These are phyloP conservation scores for Aspergillus avenaceus DNA, from an alignment of 495 filamentous ascomycete genomes.

Conservation along the genomic window DNA sequence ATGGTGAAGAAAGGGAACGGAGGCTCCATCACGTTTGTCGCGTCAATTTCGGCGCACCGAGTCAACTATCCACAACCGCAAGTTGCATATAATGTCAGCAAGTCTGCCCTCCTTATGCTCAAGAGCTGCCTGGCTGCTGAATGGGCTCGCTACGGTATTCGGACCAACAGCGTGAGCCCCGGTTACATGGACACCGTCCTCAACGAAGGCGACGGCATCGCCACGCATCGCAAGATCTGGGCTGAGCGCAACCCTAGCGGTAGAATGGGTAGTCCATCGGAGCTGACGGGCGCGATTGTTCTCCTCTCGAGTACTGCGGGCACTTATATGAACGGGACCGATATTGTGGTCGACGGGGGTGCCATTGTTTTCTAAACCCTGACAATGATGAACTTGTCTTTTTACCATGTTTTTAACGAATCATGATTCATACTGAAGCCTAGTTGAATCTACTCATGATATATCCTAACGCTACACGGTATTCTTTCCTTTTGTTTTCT, in stretches of 20 bases:
- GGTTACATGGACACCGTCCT: constrained; percentile 83
- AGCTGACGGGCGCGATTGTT: constrained; percentile 74
- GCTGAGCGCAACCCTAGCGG: constrained; percentile 66
- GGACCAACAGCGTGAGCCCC: constrained; percentile 66
- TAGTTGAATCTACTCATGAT: no score
- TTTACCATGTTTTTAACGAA: no score
- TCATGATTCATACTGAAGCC: no score
- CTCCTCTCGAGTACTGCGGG: constrained; percentile 72
- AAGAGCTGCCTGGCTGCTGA: constrained; percentile 61
- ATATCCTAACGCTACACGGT: no score
- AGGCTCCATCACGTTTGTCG: constrained; percentile 63
- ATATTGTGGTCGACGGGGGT: constrained; percentile 56
- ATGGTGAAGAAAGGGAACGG: constrained; percentile 48
- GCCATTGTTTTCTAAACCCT: constrained; percentile 17
- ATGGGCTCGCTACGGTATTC: constrained; percentile 60
- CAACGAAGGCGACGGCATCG: constrained; percentile 39
- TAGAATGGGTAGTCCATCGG: constrained; percentile 68
- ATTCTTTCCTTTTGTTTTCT: no score
- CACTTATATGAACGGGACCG: constrained; percentile 73
- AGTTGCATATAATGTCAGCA: constrained; percentile 66
- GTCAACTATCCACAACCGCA: constrained; percentile 70
- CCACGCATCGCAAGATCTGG: constrained; percentile 72
- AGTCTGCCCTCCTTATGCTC: constrained; percentile 58
- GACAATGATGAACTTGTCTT: no score
- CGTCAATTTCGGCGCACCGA: constrained; percentile 62